Evolutionary conservation across 495 filamentous ascomycete genomes (phyloP), one percentile per base, ranked within the genome.

Genomic region (Trichoderma reesei): DNA sequence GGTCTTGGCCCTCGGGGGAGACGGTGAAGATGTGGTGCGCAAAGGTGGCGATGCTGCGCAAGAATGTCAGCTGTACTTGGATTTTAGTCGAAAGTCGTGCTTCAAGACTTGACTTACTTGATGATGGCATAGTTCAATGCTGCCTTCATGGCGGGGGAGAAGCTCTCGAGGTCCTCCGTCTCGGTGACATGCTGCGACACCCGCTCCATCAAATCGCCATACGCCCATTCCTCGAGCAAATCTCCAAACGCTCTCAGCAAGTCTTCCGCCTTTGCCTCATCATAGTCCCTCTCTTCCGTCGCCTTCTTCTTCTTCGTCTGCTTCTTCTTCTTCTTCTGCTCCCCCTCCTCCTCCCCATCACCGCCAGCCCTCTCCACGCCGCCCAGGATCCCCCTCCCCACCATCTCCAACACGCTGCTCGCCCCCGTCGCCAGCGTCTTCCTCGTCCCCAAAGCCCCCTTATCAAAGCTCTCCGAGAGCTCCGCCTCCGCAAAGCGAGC

Each of bases 391-490:
- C 84, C 86, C 63, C 85, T 73, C 6, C 82, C 82, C 0, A 85
- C 75, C 60, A 79, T 78, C 68, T 88, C 86, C 64, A 87, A 76
- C 63, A 89, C 68, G 3, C 79, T 80, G 20, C 83, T 83, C 16
- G 82, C 78, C 11, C 83, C 86, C 36, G 86, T 87, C 7, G 85
- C 83, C 34, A 89, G 75, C 10, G 85, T 84, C 70, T 86, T 88
- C 59, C 86, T 78, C 65, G 81, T 80, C 13, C 86, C 85, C 41
- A 89, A 67, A 7, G 79, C 75, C 6, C 85, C 86, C 69, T 88
- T 88, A 68, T 89, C 86, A 68, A 87, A 89, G 70, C 85, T 88
- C 67, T 88, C 85, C 36, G 83, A 86, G 36, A 88, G 74, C 36
- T 86, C 80, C 18, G 80, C 83, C 16, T 82, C 76, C 3, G 73